Evolutionary conservation across 345 rosid species (phyloP), one percentile per base, ranked within the genome.

Genomic region (Psidium guajava): DNA sequence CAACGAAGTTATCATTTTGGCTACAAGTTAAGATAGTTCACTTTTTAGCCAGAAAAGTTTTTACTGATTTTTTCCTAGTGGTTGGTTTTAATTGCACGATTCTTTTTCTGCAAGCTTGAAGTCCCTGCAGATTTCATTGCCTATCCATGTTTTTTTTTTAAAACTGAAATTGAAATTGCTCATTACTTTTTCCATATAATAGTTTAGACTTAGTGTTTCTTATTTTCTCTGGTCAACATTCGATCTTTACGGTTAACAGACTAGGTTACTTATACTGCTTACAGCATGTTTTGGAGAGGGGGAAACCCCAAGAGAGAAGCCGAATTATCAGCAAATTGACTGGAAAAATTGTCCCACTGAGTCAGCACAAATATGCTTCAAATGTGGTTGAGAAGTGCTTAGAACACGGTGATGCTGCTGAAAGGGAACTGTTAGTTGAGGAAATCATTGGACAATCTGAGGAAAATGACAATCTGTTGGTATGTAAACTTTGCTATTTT

Each of bases 341-440:
- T 25, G 99, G 99, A 83, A 93, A 94, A 82, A 90, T 98, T 90
- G 95, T 94, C 64, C 94, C 91, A 84, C 89, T 98, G 98, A 96
- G 99, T 88, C 99, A 98, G 94, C 98, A 98, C 92, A 98, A 98
- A 86, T 98, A 93, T 82, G 98, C 99, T 4, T 98, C 99, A 13
- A 98, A 98, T 89, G 99, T 96, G 75, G 91, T 98, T 80, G 99
- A 98, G 89, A 98, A 98, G 91, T 98, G 99, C 90, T 89, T 98
- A 91, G 97, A 92, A 90, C 85, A 96, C 54, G 97, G 98, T 44
- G 95, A 89, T 91, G 83, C 86, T 83, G 86, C 89, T 15, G 99
- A 98, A 86, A 91, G 92, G 86, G 99, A 96, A 85, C 88, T 91
- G 44, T 88, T 98, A 89, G 91, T 98, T 87, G 93, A 93, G 86